Evolutionary conservation across 2,329 filamentous ascomycete species (phyloP), one percentile per base, ranked within the genome.

Genomic region (Epichloe gansuensis): DNA sequence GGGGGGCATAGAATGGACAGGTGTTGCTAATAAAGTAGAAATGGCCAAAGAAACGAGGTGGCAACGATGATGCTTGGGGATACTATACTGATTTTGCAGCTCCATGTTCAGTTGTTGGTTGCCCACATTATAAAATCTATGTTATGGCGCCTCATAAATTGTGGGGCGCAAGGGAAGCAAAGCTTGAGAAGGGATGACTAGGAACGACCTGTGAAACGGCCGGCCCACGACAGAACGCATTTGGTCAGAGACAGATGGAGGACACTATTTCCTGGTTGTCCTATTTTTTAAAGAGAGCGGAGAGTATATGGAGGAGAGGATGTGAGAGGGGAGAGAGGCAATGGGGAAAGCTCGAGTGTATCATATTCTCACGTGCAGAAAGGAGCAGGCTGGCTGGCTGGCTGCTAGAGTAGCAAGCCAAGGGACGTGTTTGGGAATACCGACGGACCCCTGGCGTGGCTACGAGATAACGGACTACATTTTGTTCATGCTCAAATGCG

Each of bases 281-380:
- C 27, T 31, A 31, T 31, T 31, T 21, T 2, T 31, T 31, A 9
- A 31, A 31, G 27, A 31, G 27, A 31, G 27, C 27, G 1, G 9
- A 11, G 27, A 11, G 4, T 9, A 31, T 11, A 8, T 4, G 15
- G n/a, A 34, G 44, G 7, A 46, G 2, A 13, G 31, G 17, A 17
- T 12, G 9, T 8, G 40, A 25, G 17, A 11, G 17, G 36, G 15
- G 6, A 2, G 23, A 3, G 12, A 3, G 41, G 23, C 15, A 15
- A 27, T 31, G 7, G 11, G 47, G 36, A 48, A 47, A 21, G 47
- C 47, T 51, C 34, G 47, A 36, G 38, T 56, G 52, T 56, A 51
- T 46, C 50, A 54, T 54, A 52, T 41, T 34, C 27, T 31, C 38
- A 49, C 17, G 46, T 35, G 44, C 31, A 38, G 39, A 46, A 46